Evolutionary conservation across 1,284 basidiomycete species (phyloP), one percentile per base, ranked within the genome.

Genomic region (Moesziomyces aphidis): DNA sequence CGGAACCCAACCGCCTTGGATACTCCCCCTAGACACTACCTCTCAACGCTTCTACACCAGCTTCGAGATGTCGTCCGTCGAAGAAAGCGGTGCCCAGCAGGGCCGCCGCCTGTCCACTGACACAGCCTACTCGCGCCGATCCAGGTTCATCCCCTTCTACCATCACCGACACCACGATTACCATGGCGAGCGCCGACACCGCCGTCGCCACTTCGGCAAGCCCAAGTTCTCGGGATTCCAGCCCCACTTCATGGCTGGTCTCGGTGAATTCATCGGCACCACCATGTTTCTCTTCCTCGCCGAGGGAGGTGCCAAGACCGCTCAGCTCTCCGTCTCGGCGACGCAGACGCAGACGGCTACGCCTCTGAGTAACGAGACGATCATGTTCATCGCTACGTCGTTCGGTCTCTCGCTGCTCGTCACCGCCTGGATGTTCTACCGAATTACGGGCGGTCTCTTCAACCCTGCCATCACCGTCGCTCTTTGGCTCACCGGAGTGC

Each of bases 391-490:
- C 48, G 76, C 78, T 0, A 26, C 59, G 8, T 76, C 73, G 28
- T 79, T 79, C 48, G 78, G 78, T 9, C 56, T 79, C n/a, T 73
- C 68, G 21, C 69, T 79, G 31, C 44, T 73, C n/a, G 72, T 77
- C 13, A 58, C 57, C 6, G 75, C 75, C 10, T 92, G 91, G 89
- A 84, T 92, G 36, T 93, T 92, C 85, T 92, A 89, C 83, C 87
- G 92, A 34, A 88, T 90, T 50, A 91, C 90, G 0, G 91, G 90
- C 8, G 89, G 89, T 10, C 84, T 87, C 50, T 92, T 82, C 67
- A 87, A 87, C 80, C 86, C 86, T 3, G 86, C 86, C 22, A 82
- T 84, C 47, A 86, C 86, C 1, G 77, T 87, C n/a, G 86, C 85
- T 1, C 85, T 88, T 49, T 85, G 83, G 45, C 78, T 87, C n/a